Base-by-base conservation (phyloP, 768 basidiomycete genomes). In the Lanmaoa rubissima region DNA sequence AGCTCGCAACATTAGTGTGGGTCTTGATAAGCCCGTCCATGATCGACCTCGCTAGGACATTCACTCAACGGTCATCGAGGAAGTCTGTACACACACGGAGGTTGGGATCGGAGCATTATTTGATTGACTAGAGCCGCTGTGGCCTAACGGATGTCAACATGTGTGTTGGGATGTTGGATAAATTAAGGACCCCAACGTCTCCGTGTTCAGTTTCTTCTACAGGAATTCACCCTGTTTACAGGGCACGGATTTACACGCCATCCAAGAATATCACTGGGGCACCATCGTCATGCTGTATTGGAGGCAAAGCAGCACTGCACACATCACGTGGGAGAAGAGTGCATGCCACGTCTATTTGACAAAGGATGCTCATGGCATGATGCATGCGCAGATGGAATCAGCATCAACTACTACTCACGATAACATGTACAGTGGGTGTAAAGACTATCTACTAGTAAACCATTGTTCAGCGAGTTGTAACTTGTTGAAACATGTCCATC, bases 151-250 rank as follows among this genome's bases (percentile, higher is more conserved):
- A n/a, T n/a, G 39, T 24, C 21, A 40, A 10, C n/a, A n/a, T 17
- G 38, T 10, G 4, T 8, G 17, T 39, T 5, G 10, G 4, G 17
- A 11, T 39, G 9, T 38, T 17, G 17, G 3, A 6, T 28, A 28
- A 28, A 6, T 7, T 3, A 28, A 28, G 26, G 26, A 28, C 1
- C 6, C 28, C 28, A 31, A 31, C 28, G 17, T n/a, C 38, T 39
- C 38, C 17, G 10, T 38, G 8, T 38, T 38, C 17, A 4, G 8
- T 38, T 38, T n/a, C 38, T n/a, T 39, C 9, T n/a, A 35, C 45
- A 71, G 40, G 71, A 72, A 65, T 66, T 78, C 71, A 71, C n/a
- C 63, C 63, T 5, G 74, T 79, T 49, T 71, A 79, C 54, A 68
- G 67, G 49, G 76, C 79, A 12, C 80, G 78, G 77, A 67, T 49